Evolutionary conservation across 2,329 filamentous ascomycete genomes (phyloP), one percentile per base, ranked within the genome.

Genomic region (Trichoderma atrobrunneum): DNA sequence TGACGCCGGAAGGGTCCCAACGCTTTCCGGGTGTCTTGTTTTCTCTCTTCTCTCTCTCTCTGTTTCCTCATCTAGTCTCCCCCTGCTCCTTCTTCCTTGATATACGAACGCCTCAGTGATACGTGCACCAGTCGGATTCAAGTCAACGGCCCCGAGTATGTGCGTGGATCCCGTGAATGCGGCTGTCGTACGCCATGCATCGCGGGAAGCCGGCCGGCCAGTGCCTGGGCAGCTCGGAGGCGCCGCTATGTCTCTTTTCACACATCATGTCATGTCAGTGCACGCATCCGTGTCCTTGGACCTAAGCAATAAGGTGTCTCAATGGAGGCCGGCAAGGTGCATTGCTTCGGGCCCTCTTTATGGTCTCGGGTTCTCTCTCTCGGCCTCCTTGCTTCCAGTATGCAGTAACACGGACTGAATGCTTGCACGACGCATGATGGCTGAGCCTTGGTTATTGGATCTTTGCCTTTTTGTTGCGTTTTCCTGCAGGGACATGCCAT

Each of bases 121-220:
- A 69, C 66, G 66, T 69, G 66, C 66, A 69, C 66, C 66, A 69
- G 66, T 69, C 66, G 66, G 66, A 69, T 36, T 34, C 28, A n/a
- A 69, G 28, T n/a, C 56, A 39, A 69, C 66, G 57, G 57, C 39
- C 28, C 66, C 43, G 69, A 71, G 12, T 48, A 64, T 65, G 26
- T 65, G 43, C 66, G 66, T 70, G 57, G 66, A 61, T 28, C 57
- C 66, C 66, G 57, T 39, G 66, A 70, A 30, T 18, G 57, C 66
- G 66, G 66, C 57, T 62, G 57, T 30, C 21, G 57, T 62, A 62
- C 66, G 57, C 66, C 66, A 69, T 69, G 66, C 66, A 69, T 39
- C 66, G 28, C 66, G 66, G 66, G 57, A 62, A 21, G 18, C 66
- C 66, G 66, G 66, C 57, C 54, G 43, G 56, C 34, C 64, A 51